Percentiles rank a stretch among this genome's conserved stretches.
These are phyloP conservation scores for Coleophoma eucalyptorum DNA, from an alignment of 2,329 filamentous ascomycete species.

Conservation along the genomic window DNA sequence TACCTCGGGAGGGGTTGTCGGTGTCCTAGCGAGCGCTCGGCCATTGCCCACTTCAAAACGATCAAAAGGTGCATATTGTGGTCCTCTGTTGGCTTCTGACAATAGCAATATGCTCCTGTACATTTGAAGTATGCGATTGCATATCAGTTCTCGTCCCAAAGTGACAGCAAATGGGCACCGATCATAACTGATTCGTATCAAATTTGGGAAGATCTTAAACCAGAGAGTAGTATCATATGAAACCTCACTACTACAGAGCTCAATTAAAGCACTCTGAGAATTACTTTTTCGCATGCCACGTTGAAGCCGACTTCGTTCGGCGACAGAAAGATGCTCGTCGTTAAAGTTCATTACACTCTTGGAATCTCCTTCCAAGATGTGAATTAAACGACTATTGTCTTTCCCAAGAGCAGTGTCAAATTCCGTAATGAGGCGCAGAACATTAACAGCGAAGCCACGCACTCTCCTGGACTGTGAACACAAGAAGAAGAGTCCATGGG, in stretches of 20 bases:
- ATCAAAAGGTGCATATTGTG: slow-evolving; percentile 52
- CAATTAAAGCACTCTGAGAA: slow-evolving; percentile 80
- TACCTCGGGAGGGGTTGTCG: slow-evolving; percentile 75
- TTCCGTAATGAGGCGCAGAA: slow-evolving; percentile 86
- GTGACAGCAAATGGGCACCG: slow-evolving; percentile 89
- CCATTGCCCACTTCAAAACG: slow-evolving; percentile 48
- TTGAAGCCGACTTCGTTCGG: slow-evolving; percentile 87
- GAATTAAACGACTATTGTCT: slow-evolving; percentile 71
- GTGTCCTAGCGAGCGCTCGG: slow-evolving; percentile 42
- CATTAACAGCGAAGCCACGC: slow-evolving; percentile 85
- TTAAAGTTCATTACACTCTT: slow-evolving; percentile 88
- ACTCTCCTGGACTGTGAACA: slow-evolving; percentile 93
- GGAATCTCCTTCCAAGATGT: slow-evolving; percentile 87
- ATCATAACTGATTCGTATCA: slow-evolving; percentile 86
- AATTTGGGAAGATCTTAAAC: slow-evolving; percentile 97
- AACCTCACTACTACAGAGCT: slow-evolving; percentile 91
- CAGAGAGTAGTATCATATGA: slow-evolving; percentile 93
- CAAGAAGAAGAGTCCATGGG: slow-evolving; percentile 93
- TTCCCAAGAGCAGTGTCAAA: slow-evolving; percentile 89
- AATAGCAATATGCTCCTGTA: slow-evolving; percentile 78
- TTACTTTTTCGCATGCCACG: slow-evolving; percentile 83
- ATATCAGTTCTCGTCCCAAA: slow-evolving; percentile 86
- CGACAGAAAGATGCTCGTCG: slow-evolving; percentile 85
- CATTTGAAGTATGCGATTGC: slow-evolving; percentile 89
- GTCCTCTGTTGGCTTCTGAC: slow-evolving; percentile 67